Evolutionary conservation across 768 basidiomycete genomes (phyloP), one percentile per base, ranked within the genome.

Genomic region (Boletus pseudopeckii): DNA sequence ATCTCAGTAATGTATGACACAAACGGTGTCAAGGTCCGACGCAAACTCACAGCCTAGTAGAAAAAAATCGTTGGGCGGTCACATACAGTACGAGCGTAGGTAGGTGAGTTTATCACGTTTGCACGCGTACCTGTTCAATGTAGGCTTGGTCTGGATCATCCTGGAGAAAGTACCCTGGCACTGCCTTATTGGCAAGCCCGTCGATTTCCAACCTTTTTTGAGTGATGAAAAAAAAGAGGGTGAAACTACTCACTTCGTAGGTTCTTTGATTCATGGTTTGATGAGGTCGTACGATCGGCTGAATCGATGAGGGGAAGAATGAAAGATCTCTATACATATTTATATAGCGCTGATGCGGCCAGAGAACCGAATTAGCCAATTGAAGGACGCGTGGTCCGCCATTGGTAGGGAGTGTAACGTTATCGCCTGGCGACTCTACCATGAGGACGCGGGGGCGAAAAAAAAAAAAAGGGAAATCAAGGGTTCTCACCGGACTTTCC

Each of bases 131-230:
- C 50, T 52, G 11, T 24, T 10, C 3, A 15, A 26, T 18, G 26
- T 18, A 54, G 4, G 3, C 18, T 33, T n/a, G 28, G 11, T 36
- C 28, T 22, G 39, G 46, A 34, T 52, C 42, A 48, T 60, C 53
- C 49, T 54, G 59, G 13, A 48, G n/a, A 51, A 54, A 60, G 34
- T 42, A 54, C 7, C 56, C 52, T 18, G 37, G 6, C 5, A 52
- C 52, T 28, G 33, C 5, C 45, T 47, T 6, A 45, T 50, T 2
- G 8, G 49, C 1, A 7, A 24, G 6, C n/a, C 33, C 13, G 32
- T 18, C 28, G 17, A 33, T 24, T 13, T 20, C 15, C 24, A 26
- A 26, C 24, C 1, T 26, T 26, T 5, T 26, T 5, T 6, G 5
- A 26, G 24, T 26, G 24, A 26, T 1, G 24, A 1, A 5, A 26